Conservation (phyloP, 331 rosid genomes). For the Spiraea crenata region DNA sequence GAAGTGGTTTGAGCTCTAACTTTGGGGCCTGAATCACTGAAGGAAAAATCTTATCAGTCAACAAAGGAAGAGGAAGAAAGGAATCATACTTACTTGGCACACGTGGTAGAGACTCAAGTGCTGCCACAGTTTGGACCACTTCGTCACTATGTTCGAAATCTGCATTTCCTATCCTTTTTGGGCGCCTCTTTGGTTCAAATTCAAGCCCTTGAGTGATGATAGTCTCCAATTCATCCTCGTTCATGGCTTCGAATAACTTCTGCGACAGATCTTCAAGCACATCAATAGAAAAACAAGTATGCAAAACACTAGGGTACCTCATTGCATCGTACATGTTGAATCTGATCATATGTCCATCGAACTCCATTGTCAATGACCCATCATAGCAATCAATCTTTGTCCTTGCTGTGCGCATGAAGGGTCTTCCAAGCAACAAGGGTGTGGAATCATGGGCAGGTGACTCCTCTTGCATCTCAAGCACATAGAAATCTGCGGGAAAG, state of each 20-base stretch:
- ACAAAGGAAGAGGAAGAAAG: background rate
- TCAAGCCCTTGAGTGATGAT: background rate
- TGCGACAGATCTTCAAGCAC: background rate
- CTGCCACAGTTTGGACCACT: background rate
- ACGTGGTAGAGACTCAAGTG: background rate
- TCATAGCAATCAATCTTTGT: background rate
- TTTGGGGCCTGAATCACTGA: background rate
- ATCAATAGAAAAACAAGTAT: background rate
- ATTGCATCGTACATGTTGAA: background rate
- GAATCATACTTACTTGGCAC: background rate
- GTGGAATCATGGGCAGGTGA: background rate
- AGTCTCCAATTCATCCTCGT: background rate
- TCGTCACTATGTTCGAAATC: background rate
- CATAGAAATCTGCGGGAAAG: background rate
- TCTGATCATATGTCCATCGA: background rate
- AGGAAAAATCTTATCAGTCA: background rate
- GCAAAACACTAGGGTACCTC: background rate
- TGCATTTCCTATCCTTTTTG: background rate
- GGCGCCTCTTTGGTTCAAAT: background rate
- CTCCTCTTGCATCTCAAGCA: background rate
- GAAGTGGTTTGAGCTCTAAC: background rate
- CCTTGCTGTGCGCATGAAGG: background rate
- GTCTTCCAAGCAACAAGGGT: background rate
- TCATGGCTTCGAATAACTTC: background rate
- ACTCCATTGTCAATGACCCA: background rate